A percentile compares a stretch with the other conserved stretches of the same genome.
Evolutionary conservation across 1,284 basidiomycete species (phyloP).

Genomic region (Microbotryum saponariae): DNA sequence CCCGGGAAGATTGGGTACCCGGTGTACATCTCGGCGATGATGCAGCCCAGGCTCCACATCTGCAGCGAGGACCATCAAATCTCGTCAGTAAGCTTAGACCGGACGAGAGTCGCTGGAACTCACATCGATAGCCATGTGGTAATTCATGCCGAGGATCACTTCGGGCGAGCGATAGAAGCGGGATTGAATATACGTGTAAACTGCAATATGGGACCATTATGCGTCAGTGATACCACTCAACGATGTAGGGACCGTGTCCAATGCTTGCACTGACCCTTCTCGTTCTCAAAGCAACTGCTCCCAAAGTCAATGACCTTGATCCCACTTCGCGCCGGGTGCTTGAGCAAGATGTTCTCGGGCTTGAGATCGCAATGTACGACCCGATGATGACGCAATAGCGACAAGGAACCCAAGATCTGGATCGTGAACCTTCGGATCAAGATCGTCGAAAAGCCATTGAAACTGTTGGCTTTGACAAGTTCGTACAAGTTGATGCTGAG

Average conservation of each 20-base stretch:
- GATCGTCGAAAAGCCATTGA: slow-evolving; percentile 89
- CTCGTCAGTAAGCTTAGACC: background rate
- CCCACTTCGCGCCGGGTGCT: slow-evolving; percentile 89
- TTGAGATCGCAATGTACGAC: slow-evolving; percentile 99
- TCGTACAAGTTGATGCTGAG: slow-evolving; percentile 98
- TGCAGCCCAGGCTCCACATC: slow-evolving; percentile 98
- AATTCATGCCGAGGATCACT: slow-evolving; percentile 86
- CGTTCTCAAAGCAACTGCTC: slow-evolving; percentile 95
- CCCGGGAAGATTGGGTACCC: slow-evolving; percentile 98
- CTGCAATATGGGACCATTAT: slow-evolving; percentile 44
- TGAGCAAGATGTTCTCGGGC: slow-evolving; percentile 95
- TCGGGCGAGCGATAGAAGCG: slow-evolving; percentile 95
- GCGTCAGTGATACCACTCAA: background rate
- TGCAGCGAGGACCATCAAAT: slow-evolving; percentile 51
- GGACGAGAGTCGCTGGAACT: background rate
- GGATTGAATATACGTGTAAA: slow-evolving; percentile 95
- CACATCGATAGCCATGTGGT: slow-evolving; percentile 58
- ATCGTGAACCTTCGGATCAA: slow-evolving; percentile 92
- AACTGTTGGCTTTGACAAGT: slow-evolving; percentile 97
- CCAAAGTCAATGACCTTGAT: slow-evolving; percentile 99
- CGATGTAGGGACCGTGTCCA: background rate
- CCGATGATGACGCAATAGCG: slow-evolving; percentile 88
- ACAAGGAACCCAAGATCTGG: slow-evolving; percentile 86
- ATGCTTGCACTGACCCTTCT: slow-evolving; percentile 67
- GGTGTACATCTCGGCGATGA: slow-evolving; percentile 95